These are phyloP conservation scores for Trichomonas tenax DNA, from an alignment of 208 protist genomes.

Conservation along the genomic window DNA sequence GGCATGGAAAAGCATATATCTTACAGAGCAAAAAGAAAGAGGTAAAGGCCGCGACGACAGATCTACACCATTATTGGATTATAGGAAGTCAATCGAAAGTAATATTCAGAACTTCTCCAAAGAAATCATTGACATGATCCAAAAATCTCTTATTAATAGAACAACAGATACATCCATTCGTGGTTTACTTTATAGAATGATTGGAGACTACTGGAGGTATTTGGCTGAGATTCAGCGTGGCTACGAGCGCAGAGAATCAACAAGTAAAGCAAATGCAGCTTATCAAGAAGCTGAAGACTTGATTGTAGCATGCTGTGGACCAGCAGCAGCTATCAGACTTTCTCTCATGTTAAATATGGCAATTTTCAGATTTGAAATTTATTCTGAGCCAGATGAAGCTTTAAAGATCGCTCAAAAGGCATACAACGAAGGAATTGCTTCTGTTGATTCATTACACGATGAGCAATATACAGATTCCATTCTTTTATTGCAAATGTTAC, in stretches of 20 bases:
- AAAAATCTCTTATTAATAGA: not conserved
- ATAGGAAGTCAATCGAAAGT: not conserved
- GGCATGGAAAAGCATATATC: not conserved
- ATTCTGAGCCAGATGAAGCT: constrained; percentile 25
- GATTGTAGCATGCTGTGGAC: not conserved
- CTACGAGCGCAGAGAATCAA: not conserved
- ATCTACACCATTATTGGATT: not conserved
- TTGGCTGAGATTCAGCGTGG: constrained; percentile 30
- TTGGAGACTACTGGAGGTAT: constrained; percentile 37
- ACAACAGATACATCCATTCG: not conserved
- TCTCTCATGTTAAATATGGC: constrained; percentile 58
- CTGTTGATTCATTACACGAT: constrained; percentile 52
- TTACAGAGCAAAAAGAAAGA: constrained; percentile 4
- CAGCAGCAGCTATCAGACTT: not conserved
- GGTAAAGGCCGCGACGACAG: constrained; percentile 13
- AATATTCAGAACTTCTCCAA: not conserved
- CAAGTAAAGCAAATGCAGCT: not conserved
- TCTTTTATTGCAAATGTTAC: constrained; percentile 58
- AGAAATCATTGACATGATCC: not conserved
- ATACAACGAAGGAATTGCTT: constrained; percentile 54
- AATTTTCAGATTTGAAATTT: constrained; percentile 38
- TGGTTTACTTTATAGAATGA: constrained; percentile 29
- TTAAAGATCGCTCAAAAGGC: constrained; percentile 33
- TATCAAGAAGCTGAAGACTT: constrained; percentile 24
- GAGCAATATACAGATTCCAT: constrained; percentile 57